These are phyloP conservation scores for Trifolium subterraneum DNA, from an alignment of 306 rosid species.

Conservation along the genomic window DNA sequence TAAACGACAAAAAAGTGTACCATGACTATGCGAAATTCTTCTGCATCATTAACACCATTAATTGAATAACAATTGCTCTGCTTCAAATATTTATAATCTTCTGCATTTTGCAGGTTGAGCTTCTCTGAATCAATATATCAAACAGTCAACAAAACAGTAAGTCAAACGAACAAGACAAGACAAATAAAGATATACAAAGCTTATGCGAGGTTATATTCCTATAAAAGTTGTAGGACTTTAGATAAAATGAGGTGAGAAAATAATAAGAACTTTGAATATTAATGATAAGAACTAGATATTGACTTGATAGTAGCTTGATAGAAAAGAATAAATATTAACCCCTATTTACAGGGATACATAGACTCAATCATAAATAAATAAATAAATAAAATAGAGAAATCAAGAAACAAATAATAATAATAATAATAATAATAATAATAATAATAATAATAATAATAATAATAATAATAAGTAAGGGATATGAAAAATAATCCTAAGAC, in stretches of 20 bases:
- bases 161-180: slow-evolving; percentile 20
- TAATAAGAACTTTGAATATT: not conserved
- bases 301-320: not conserved
- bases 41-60: slow-evolving; percentile 76
- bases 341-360: not conserved
- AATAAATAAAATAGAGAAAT: too few species aligned
- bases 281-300: not conserved
- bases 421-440: too few species aligned
- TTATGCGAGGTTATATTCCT: not conserved
- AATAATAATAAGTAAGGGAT: not conserved
- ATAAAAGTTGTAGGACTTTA: not conserved
- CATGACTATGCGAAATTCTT: slow-evolving; percentile 72
- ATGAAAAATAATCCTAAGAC: not conserved
- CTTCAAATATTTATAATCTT: slow-evolving; percentile 76
- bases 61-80: slow-evolving; percentile 85
- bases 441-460: too few species aligned
- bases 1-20: slow-evolving; percentile 45
- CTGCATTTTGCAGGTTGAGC: slow-evolving; percentile 68
- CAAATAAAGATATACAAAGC: slow-evolving; percentile 18
- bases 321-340: not conserved
- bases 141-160: slow-evolving; percentile 30
- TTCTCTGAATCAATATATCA: slow-evolving; percentile 57
- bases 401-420: too few species aligned
- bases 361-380: not conserved
- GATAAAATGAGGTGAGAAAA: not conserved